Conservation (phyloP, 78 protist species). For the Planoprotostelium fungivorum region DNA sequence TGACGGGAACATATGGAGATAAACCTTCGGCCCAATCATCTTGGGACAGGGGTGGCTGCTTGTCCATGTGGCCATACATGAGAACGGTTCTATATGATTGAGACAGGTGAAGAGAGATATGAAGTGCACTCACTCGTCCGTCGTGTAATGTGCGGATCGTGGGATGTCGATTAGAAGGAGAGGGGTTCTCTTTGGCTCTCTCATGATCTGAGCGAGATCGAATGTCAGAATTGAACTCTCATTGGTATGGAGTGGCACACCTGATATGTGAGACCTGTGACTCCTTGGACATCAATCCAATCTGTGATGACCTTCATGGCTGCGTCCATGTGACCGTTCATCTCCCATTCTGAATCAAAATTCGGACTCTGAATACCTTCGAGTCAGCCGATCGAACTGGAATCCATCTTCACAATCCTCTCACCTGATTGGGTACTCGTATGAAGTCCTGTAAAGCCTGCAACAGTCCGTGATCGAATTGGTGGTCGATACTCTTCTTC, state of each 20-base stretch:
- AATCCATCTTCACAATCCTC: no score
- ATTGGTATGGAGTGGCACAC: neutral
- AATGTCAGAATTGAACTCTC: no score
- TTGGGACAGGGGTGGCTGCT: conserved; percentile 78
- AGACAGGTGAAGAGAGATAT: neutral
- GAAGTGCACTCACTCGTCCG: neutral
- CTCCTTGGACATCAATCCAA: neutral
- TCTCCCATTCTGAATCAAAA: neutral
- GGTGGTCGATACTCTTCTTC: neutral
- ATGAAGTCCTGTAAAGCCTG: neutral
- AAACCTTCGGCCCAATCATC: conserved; percentile 77
- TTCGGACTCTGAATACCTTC: neutral
- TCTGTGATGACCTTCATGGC: neutral
- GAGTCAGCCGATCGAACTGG: neutral
- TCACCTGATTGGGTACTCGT: neutral
- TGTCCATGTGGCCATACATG: conserved; percentile 88
- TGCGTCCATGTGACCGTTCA: neutral
- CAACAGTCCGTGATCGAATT: neutral
- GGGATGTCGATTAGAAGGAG: neutral
- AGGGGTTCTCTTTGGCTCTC: neutral
- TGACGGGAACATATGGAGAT: conserved; percentile 74
- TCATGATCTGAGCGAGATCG: neutral
- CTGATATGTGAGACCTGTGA: neutral
- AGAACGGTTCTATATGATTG: conserved; percentile 14
- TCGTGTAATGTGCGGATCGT: neutral